A percentile compares a stretch with the other conserved stretches of the same genome.
phyloP scores from a whole-genome alignment of 2,329 filamentous ascomycete species.

The Talaromyces sp. region DNA sequence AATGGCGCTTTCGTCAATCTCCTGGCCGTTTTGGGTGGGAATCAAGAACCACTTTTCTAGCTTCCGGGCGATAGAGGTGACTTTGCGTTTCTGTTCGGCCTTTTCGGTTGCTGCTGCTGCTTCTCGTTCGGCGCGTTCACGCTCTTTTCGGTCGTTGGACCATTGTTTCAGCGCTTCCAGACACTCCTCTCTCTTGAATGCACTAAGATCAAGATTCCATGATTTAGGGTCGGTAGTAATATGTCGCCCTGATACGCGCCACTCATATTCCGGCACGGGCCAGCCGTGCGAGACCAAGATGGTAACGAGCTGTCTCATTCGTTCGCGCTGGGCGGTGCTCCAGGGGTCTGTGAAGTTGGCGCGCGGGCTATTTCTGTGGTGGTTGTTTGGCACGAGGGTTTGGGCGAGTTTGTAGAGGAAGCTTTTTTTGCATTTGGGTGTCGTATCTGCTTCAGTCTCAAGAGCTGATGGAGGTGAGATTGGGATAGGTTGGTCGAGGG shows the following conservation, averaged over 20 bases:
- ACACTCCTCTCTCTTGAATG: conserved; percentile 10
- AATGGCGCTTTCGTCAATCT: not conserved
- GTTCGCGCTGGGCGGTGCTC: not conserved
- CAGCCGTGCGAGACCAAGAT: conserved; percentile 13
- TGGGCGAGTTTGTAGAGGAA: conserved; percentile 5
- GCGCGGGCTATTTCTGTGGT: too few relatives aligned
- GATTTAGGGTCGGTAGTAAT: not conserved
- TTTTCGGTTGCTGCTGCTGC: not conserved
- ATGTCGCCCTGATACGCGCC: conserved; percentile 3
- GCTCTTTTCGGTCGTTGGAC: not conserved
- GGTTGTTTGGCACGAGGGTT: not conserved
- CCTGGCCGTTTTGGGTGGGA: not conserved
- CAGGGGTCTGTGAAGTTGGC: not conserved
- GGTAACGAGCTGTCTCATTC: conserved; percentile 3
- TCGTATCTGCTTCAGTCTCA: not conserved
- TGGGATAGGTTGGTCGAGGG: not conserved
- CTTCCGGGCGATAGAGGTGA: not conserved
- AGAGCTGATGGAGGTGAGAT: not conserved
- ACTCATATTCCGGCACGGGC: conserved; percentile 7
- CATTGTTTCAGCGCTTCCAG: not conserved
- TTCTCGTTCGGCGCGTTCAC: not conserved
- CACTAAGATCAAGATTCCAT: not conserved
- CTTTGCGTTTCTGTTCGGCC: not conserved
- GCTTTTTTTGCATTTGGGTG: not conserved
- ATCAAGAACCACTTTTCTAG: not conserved